A percentile compares a stretch with the other conserved stretches of the same genome.
Evolutionary conservation across 2,329 filamentous ascomycete genomes (phyloP).

Genomic region (Teratosphaeria destructans): DNA sequence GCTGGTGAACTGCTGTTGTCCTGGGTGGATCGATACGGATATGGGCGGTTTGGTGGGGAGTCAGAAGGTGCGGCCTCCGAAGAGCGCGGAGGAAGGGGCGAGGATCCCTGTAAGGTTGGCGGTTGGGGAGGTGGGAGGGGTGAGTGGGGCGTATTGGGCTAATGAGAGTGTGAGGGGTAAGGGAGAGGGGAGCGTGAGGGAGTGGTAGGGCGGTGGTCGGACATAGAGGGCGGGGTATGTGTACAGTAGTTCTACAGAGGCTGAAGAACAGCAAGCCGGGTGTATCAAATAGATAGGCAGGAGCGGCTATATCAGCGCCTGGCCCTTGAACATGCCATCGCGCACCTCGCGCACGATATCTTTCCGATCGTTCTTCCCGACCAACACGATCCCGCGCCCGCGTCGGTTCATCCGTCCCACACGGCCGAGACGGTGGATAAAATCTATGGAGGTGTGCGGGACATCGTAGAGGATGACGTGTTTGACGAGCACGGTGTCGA

Average conservation of each 20-base stretch:
- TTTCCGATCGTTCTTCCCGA: slow-evolving; percentile 78
- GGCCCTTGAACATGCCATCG: slow-evolving; percentile 52
- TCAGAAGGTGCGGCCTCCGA: slow-evolving; percentile 17
- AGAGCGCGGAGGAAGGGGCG: slow-evolving; percentile 26
- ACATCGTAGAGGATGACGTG: slow-evolving; percentile 94
- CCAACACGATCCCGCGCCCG: slow-evolving; percentile 79
- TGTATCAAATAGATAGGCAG: background rate
- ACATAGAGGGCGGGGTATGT: background rate
- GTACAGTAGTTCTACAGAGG: background rate
- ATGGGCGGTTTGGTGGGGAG: slow-evolving; percentile 25
- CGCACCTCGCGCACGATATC: slow-evolving; percentile 88
- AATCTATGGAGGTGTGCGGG: slow-evolving; percentile 95
- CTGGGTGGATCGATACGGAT: slow-evolving; percentile 29
- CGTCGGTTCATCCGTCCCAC: slow-evolving; percentile 87
- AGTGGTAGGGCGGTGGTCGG: slow-evolving; percentile 20
- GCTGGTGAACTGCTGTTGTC: slow-evolving; percentile 29
- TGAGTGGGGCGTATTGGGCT: slow-evolving; percentile 28
- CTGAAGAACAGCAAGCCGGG: background rate
- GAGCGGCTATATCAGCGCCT: slow-evolving; percentile 31
- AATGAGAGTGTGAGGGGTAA: slow-evolving; percentile 24
- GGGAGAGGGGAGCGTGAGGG: slow-evolving; percentile 21
- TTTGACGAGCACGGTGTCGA: slow-evolving; percentile 83
- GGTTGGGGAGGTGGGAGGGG: slow-evolving; percentile 22
- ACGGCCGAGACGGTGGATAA: slow-evolving; percentile 88
- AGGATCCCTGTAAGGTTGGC: slow-evolving; percentile 27